Evolutionary conservation across 78 protist genomes (phyloP).

Genomic region (Guillardia theta): DNA sequence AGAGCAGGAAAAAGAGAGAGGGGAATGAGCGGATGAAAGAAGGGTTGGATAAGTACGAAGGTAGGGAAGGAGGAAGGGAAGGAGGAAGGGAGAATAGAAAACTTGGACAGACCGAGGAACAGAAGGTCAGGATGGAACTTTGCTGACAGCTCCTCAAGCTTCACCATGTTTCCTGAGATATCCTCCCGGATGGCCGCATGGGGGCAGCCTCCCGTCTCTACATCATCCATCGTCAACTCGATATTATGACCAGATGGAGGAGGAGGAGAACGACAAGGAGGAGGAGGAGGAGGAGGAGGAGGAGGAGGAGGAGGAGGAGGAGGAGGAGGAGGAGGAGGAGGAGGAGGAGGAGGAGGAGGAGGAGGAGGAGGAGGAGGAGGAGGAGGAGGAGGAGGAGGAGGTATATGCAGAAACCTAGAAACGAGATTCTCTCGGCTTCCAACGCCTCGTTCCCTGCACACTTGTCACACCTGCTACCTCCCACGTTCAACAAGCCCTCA

Average conservation of each 20-base stretch:
- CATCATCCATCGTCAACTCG: neutral
- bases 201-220: neutral
- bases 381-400: neutral
- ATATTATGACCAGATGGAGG: neutral
- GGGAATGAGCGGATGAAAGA: neutral
- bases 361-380: neutral
- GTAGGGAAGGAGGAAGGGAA: neutral
- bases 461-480: too few species aligned
- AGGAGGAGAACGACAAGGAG: neutral
- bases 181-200: neutral
- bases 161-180: neutral
- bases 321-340: neutral
- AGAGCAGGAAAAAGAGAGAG: neutral
- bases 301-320: neutral
- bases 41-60: neutral
- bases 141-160: constrained; percentile 51
- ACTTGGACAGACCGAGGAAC: neutral
- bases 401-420: neutral
- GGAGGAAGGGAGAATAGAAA: neutral
- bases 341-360: neutral
- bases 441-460: too few species aligned
- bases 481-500: too few species aligned
- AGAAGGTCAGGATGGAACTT: neutral
- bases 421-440: neutral
- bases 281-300: neutral